Evolutionary conservation across 2,329 filamentous ascomycete species (phyloP).

Genomic region (Beauveria sp.): DNA sequence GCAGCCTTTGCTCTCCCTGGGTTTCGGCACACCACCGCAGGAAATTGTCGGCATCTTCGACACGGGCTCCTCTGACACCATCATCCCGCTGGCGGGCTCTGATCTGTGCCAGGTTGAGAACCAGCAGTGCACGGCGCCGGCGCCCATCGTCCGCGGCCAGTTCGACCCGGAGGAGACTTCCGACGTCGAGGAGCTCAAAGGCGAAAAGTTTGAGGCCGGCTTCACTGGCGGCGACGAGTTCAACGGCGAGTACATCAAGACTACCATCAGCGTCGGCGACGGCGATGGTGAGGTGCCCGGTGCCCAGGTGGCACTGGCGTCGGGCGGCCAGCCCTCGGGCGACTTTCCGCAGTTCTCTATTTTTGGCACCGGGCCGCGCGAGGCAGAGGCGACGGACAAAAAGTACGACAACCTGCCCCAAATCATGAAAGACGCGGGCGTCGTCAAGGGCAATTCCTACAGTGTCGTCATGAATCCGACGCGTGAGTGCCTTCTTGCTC

Average conservation of each 20-base stretch:
- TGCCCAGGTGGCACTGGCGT: neutral
- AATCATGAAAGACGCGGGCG: neutral
- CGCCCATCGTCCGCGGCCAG: neutral
- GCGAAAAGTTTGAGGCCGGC: neutral
- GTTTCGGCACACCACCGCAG: neutral
- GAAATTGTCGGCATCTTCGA: constrained; percentile 6
- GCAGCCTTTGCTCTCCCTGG: neutral
- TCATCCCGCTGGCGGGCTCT: constrained; percentile 4
- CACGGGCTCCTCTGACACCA: neutral
- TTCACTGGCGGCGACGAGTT: neutral
- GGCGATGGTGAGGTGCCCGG: neutral
- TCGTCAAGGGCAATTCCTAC: neutral
- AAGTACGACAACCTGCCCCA: constrained; percentile 1
- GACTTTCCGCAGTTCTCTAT: constrained; percentile 6
- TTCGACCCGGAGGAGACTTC: neutral
- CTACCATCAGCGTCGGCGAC: neutral
- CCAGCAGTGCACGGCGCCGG: constrained; percentile 2
- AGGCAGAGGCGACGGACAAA: neutral
- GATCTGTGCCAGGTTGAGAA: neutral
- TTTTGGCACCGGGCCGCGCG: neutral
- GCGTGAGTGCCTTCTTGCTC: neutral
- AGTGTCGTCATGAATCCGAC: constrained; percentile 1
- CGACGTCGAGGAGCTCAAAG: neutral
- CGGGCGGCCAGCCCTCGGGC: neutral
- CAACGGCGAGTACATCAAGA: neutral